phyloP scores from a whole-genome alignment of 2,329 filamentous ascomycete genomes.

The Fusarium bactridioides region DNA sequence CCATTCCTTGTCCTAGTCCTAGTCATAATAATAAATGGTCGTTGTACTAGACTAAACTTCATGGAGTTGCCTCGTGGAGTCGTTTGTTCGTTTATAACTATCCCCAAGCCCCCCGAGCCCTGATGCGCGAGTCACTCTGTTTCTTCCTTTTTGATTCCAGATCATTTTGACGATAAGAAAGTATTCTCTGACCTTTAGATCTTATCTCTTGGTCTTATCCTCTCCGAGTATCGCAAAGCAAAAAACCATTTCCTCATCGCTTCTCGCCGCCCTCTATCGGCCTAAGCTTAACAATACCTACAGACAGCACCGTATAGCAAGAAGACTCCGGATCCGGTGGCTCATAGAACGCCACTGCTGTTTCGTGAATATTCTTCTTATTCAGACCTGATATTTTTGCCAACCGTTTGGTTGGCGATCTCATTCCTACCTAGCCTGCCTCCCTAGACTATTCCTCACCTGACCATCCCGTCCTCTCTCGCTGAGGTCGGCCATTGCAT shows the following conservation, averaged over 20 bases:
- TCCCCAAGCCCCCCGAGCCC: conserved; percentile 31
- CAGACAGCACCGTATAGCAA: background rate
- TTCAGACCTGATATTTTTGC: conserved; percentile 17
- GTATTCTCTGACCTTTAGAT: conserved; percentile 4
- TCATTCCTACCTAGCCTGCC: conserved; percentile 11
- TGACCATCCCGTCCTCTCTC: conserved; percentile 16
- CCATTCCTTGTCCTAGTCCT: conserved; percentile 1
- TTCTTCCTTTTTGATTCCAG: conserved; percentile 22
- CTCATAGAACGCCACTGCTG: conserved; percentile 31
- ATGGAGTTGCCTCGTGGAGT: conserved; percentile 30
- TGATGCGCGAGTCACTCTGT: conserved; percentile 21
- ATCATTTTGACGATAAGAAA: conserved; percentile 10
- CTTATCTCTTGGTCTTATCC: conserved; percentile 13
- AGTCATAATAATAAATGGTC: background rate
- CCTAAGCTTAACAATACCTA: conserved; percentile 9
- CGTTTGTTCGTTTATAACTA: conserved; percentile 32
- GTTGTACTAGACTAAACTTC: conserved; percentile 15
- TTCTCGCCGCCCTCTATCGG: conserved; percentile 21
- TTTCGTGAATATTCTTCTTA: conserved; percentile 17
- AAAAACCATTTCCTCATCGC: conserved; percentile 30
- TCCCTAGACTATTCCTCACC: background rate
- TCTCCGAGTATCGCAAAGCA: conserved; percentile 8
- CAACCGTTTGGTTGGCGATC: conserved; percentile 34
- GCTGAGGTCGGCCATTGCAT: conserved; percentile 32
- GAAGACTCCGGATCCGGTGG: conserved; percentile 34